Evolutionary conservation across 345 rosid species (phyloP).

Genomic region (Hibiscus trionum): DNA sequence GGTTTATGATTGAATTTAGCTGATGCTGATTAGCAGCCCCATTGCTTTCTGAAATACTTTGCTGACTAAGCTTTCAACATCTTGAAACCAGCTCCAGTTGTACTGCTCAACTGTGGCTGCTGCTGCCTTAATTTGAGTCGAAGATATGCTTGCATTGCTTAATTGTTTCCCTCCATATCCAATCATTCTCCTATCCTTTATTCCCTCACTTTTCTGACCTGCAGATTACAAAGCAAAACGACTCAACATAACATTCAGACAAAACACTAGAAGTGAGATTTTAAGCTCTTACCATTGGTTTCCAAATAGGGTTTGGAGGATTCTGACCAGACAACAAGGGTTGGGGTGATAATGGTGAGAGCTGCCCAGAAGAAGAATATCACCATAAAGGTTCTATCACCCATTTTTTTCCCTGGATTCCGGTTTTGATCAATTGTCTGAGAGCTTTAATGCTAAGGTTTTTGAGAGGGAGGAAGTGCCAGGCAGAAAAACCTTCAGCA

Average conservation of each 20-base stretch:
- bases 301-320: slow-evolving; percentile 37
- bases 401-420: slow-evolving; percentile 28
- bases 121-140: neutral
- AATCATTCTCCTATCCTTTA: slow-evolving; percentile 44
- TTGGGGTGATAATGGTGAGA: slow-evolving; percentile 80
- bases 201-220: slow-evolving; percentile 19
- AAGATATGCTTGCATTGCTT: slow-evolving; percentile 2
- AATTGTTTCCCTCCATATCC: slow-evolving; percentile 23
- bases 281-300: slow-evolving; percentile 27
- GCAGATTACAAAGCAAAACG: neutral
- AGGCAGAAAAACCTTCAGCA: slow-evolving; percentile 16
- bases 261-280: neutral
- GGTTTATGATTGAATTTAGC: neutral
- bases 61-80: slow-evolving; percentile 12
- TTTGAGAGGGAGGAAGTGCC: neutral
- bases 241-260: neutral
- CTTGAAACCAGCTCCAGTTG: slow-evolving; percentile 12
- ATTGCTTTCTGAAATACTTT: slow-evolving; percentile 2
- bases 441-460: neutral
- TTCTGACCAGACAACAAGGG: slow-evolving; percentile 66
- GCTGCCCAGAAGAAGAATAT: slow-evolving; percentile 93
- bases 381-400: slow-evolving; percentile 53
- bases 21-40: neutral
- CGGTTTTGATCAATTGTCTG: neutral
- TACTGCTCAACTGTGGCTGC: slow-evolving; percentile 15